Evolutionary conservation across 2,329 filamentous ascomycete genomes (phyloP).

Genomic region (Cladosporium sp.): DNA sequence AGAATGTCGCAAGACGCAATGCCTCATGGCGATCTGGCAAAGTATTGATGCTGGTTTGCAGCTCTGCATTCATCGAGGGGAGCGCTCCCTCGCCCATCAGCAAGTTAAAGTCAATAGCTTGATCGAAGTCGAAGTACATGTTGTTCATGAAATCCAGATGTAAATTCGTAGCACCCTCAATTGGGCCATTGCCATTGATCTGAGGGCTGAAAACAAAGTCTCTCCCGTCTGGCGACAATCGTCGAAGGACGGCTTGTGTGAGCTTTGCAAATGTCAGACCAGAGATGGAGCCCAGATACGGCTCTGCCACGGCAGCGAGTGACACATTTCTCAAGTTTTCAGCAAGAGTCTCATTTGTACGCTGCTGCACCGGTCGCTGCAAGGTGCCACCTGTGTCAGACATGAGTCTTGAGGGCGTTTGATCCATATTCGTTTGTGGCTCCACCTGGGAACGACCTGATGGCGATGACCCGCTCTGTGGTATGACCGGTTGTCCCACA

Average conservation of each 20-base stretch:
- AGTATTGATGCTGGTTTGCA: conserved; percentile 22
- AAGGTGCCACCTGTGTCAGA: background rate
- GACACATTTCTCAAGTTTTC: conserved; percentile 31
- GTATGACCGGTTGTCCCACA: background rate
- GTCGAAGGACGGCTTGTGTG: conserved; percentile 34
- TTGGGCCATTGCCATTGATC: background rate
- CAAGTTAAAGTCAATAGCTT: conserved; percentile 12
- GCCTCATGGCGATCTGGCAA: conserved; percentile 24
- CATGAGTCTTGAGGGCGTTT: background rate
- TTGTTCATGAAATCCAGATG: conserved; percentile 18
- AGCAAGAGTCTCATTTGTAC: conserved; percentile 2
- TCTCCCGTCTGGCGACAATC: conserved; percentile 40
- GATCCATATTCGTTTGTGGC: background rate
- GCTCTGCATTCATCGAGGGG: background rate
- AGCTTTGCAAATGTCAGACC: conserved; percentile 43
- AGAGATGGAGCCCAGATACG: conserved; percentile 43
- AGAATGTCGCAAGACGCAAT: conserved; percentile 36
- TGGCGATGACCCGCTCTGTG: background rate
- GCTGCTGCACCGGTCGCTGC: conserved; percentile 2
- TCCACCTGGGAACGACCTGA: background rate
- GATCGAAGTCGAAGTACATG: conserved; percentile 23
- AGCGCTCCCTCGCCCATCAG: conserved; percentile 2
- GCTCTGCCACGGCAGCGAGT: conserved; percentile 42
- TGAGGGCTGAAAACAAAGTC: conserved; percentile 33
- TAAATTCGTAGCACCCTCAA: background rate